Evolutionary conservation across 192 early-diverging fungal species (phyloP), one percentile per base, ranked within the genome.

Genomic region (Coemansia sp.): DNA sequence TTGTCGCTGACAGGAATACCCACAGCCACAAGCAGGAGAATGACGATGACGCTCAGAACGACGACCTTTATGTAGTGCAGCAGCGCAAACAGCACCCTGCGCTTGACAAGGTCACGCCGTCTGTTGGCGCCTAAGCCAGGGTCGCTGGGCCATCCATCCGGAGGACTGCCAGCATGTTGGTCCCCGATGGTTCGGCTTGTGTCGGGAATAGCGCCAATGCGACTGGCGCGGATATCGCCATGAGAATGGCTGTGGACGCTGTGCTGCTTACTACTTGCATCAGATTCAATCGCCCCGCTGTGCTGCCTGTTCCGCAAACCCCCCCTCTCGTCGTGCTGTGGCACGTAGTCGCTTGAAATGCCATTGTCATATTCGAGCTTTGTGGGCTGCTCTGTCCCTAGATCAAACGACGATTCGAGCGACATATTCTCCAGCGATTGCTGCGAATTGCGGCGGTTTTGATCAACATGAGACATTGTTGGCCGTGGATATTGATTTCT

Each of bases 1-100:
- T 78, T 73, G 62, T 78, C 70, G 50, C 67, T 70, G 48, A 78
- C 67, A 14, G 76, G 76, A 36, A 78, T 64, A 4, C 76, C 70
- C 17, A 78, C 76, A 9, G 76, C 76, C 2, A 66, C 76, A 40
- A 78, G 33, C 35, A 78, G 63, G 35, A 78, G 66, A 34, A 78
- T 78, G 15, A 78, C 61, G 13, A 78, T 59, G 14, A 78, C 70
- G 13, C 66, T 23, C 6, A 78, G 56, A 0, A 73, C 20, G 15
- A 78, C 14, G 19, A 73, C 70, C 29, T 74, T 62, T 17, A 79
- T 32, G 50, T 73, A 70, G 48, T 79, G 76, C 19, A 70, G 50
- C 0, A 70, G 20, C 35, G 54, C 36, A 29, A 40, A 34, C 38
- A 66, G 14, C 2, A 68, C 4, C 7, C 48, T 36, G 14, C 57